A percentile compares a stretch with the other conserved stretches of the same genome.
phyloP scores from a whole-genome alignment of 2,329 filamentous ascomycete genomes.

The Chaetomium globosum region DNA sequence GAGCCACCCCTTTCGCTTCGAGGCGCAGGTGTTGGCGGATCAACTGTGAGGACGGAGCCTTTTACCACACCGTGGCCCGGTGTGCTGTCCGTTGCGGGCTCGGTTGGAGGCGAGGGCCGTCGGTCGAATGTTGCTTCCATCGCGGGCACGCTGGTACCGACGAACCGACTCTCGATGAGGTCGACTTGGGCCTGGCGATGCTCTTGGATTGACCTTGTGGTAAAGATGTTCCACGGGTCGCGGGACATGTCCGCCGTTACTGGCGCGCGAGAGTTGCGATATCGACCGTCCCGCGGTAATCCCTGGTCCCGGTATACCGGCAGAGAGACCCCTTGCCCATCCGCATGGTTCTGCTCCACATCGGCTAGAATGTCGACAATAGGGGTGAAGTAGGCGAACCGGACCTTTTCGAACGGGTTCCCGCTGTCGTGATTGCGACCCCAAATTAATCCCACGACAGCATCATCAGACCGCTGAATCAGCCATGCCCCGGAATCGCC shows the following conservation, averaged over 20 bases:
- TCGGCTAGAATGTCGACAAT: slow-evolving; percentile 32
- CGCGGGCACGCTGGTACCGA: not conserved
- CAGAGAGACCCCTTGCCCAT: slow-evolving; percentile 16
- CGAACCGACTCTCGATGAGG: not conserved
- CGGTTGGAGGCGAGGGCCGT: not conserved
- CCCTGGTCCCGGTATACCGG: slow-evolving; percentile 17
- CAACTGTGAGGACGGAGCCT: not conserved
- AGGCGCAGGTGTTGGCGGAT: slow-evolving; percentile 2
- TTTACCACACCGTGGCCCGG: not conserved
- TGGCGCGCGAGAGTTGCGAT: not conserved
- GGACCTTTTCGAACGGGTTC: slow-evolving; percentile 17
- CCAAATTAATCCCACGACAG: slow-evolving; percentile 30
- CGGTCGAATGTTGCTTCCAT: not conserved
- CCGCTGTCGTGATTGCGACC: slow-evolving; percentile 30
- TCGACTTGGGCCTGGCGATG: not conserved
- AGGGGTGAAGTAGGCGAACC: slow-evolving; percentile 31
- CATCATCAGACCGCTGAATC: slow-evolving; percentile 30
- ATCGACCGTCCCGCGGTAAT: not conserved
- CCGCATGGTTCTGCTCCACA: slow-evolving; percentile 15
- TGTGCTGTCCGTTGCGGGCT: no score
- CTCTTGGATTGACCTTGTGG: slow-evolving; percentile 4
- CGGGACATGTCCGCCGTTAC: slow-evolving; percentile 17
- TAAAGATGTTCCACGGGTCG: slow-evolving; percentile 22
- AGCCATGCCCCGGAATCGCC: slow-evolving; percentile 35
- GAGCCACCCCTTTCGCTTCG: slow-evolving; percentile 10